Evolutionary conservation across 2,329 filamentous ascomycete genomes (phyloP), one percentile per base, ranked within the genome.

Genomic region (Zymoseptoria ardabiliae): DNA sequence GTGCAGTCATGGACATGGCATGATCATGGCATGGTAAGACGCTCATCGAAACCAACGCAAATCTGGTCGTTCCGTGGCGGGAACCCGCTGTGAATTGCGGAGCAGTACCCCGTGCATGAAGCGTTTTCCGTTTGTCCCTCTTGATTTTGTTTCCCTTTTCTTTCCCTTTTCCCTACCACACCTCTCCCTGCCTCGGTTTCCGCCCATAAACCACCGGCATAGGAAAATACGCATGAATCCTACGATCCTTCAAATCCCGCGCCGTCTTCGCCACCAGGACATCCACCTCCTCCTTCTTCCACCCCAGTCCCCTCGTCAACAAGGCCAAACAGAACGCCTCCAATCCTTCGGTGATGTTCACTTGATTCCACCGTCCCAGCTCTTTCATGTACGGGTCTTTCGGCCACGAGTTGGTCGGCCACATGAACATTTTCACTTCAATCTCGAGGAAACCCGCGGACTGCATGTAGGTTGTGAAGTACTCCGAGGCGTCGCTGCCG

Each of bases 311-410:
- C 25, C 74, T 63, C 2, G 75, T 78, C 54, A 78, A 68, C 48
- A 77, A 66, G 3, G 74, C 74, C 61, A 78, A 66, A 54, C 74
- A 75, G 58, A 76, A 76, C 2, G 72, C 75, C 62, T 78, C 74
- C 10, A 78, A 63, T 0, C 74, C 75, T 17, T 78, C 73, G 2
- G 75, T 65, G 50, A 73, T 73, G 55, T 78, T 76, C 56, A 74
- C 69, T 59, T 75, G 68, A 56, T 76, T 78, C 70, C 74, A 79
- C 25, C 74, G 70, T 17, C 79, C 79, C 21, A 82, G 75, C 62
- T 79, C 76, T 65, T 80, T 82, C 73, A 79, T 75, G 56, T 76
- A 76, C 1, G 73, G 72, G 54, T 81, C 78, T 55, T 77, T 76
- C 5, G 78, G 73, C 79, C 79, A 82, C 1, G 71, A 61, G 49